Evolutionary conservation across 768 basidiomycete genomes (phyloP).

Genomic region (Daedaleopsis nitida): DNA sequence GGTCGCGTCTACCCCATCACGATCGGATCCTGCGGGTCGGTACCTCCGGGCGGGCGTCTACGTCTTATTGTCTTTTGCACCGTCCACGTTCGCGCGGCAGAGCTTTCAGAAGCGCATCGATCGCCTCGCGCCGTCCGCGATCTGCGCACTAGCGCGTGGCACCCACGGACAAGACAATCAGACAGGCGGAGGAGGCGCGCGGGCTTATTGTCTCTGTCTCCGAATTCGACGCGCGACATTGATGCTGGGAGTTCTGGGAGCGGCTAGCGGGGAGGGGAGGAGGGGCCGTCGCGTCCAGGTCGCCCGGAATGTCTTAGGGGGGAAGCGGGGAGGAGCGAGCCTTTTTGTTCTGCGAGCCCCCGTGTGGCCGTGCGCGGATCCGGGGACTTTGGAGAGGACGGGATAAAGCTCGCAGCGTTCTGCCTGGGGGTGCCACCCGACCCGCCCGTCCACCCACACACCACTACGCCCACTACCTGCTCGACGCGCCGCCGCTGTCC

Average conservation of each 20-base stretch:
- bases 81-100: neutral
- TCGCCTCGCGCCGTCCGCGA: neutral
- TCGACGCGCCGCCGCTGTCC: neutral
- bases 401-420: neutral
- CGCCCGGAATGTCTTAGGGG: neutral
- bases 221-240: neutral
- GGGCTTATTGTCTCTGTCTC: neutral
- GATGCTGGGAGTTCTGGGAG: neutral
- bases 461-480: no score
- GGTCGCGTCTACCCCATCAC: neutral
- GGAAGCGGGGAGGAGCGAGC: neutral
- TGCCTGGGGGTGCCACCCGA: no score
- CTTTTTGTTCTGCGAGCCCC: neutral
- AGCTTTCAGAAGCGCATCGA: neutral
- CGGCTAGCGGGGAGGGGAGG: no score
- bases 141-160: neutral
- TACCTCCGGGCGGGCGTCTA: neutral
- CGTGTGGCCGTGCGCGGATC: neutral
- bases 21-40: neutral
- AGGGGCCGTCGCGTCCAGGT: no score
- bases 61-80: neutral
- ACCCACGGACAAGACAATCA: neutral
- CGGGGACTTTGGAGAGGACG: neutral
- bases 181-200: neutral
- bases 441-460: no score